These are phyloP conservation scores for Ploettnerulaceae sp. DNA, from an alignment of 2,329 filamentous ascomycete species.

Conservation along the genomic window DNA sequence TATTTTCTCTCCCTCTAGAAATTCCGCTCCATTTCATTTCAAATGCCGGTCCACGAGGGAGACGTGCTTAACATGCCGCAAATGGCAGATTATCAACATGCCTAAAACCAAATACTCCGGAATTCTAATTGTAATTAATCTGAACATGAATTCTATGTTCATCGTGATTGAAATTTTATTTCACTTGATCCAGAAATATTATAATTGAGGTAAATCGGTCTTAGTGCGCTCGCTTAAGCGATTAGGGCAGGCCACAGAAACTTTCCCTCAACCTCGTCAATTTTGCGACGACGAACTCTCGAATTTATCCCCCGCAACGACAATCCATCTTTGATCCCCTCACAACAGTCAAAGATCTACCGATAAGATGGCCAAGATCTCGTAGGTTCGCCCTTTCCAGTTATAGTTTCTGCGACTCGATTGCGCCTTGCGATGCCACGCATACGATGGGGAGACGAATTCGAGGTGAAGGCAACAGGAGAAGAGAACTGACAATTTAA, in stretches of 20 bases:
- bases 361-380: constrained; percentile 59
- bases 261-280: constrained; percentile 17
- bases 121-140: too few relatives aligned
- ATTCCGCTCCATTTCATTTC: too few relatives aligned
- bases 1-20: too few relatives aligned
- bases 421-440: constrained; percentile 2
- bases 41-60: too few relatives aligned
- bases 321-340: constrained; percentile 28
- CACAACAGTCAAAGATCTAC: constrained; percentile 33
- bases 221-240: constrained; percentile 29
- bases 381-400: constrained; percentile 44
- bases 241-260: constrained; percentile 24
- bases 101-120: too few relatives aligned
- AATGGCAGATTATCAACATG: too few relatives aligned
- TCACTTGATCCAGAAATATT: too few relatives aligned
- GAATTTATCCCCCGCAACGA: constrained; percentile 21
- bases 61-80: too few relatives aligned
- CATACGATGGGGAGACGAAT: background rate
- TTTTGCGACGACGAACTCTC: constrained; percentile 15
- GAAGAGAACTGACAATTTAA: constrained; percentile 22
- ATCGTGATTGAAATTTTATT: too few relatives aligned
- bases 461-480: background rate
- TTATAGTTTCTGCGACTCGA: constrained; percentile 6
- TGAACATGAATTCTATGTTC: too few relatives aligned
- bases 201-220: background rate